Conservation (phyloP, 129 eudicot species). For the Saposhnikovia divaricata region DNA sequence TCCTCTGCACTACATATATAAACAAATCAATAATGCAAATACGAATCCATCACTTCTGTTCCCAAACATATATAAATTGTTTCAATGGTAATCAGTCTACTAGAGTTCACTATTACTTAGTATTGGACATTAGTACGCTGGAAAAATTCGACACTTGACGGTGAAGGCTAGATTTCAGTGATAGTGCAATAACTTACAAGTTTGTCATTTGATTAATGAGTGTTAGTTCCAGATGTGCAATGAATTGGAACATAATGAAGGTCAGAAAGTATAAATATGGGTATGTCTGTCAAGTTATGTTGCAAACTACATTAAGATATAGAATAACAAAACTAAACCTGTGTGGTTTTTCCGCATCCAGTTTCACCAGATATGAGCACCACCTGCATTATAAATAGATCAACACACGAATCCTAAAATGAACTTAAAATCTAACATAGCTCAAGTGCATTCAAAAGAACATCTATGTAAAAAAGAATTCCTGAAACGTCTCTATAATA, state of each 20-base stretch:
- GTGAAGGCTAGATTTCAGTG: background rate
- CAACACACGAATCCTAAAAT: background rate
- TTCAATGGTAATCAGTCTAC: background rate
- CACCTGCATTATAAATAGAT: conserved; percentile 38
- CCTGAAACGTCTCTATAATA: background rate
- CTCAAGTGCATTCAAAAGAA: background rate
- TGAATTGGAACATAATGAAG: background rate
- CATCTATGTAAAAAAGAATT: background rate
- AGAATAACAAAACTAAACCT: conserved; percentile 36
- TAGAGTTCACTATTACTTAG: background rate
- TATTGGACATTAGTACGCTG: background rate
- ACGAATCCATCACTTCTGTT: too few species aligned
- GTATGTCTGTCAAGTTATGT: background rate
- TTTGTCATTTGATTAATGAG: background rate
- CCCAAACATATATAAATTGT: background rate
- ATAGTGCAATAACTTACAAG: background rate
- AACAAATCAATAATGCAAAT: too few species aligned
- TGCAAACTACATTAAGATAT: background rate
- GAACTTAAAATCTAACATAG: background rate
- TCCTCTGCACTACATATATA: too few species aligned
- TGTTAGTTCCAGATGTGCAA: background rate
- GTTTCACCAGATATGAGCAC: conserved; percentile 97
- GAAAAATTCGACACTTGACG: background rate
- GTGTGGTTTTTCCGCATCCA: conserved; percentile 98
- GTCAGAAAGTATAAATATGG: background rate